Conservation (phyloP, 2,329 filamentous ascomycete species). For the Nothopassalora personata region DNA sequence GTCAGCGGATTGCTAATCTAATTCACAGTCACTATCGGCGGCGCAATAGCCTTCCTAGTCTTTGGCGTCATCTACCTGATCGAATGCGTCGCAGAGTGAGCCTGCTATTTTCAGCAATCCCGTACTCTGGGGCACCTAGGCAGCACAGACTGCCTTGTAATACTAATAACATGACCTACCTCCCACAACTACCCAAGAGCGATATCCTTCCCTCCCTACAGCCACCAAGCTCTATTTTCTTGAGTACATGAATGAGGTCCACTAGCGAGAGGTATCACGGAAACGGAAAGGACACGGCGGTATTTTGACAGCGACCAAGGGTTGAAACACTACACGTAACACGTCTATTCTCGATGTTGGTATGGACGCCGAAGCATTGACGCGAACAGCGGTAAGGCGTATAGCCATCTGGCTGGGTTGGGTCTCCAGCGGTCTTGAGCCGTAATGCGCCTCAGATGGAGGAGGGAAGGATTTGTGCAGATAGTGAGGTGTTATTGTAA, state of each 20-base stretch:
- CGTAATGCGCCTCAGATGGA: not conserved
- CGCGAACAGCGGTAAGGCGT: too few species aligned
- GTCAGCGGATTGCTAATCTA: not conserved
- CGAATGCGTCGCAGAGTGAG: constrained; percentile 46
- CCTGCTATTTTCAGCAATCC: not conserved
- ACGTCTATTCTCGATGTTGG: not conserved
- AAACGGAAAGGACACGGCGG: not conserved
- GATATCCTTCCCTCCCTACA: not conserved
- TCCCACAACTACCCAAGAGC: not conserved
- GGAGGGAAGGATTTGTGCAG: not conserved
- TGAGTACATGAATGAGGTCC: not conserved
- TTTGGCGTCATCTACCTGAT: constrained; percentile 90
- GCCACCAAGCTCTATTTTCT: not conserved
- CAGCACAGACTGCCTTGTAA: too few species aligned
- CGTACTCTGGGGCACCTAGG: too few species aligned
- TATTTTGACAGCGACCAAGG: not conserved
- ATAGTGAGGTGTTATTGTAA: not conserved
- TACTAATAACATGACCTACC: not conserved
- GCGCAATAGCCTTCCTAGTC: constrained; percentile 79
- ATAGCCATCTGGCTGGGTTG: not conserved
- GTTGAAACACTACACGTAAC: not conserved
- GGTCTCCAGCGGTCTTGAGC: not conserved
- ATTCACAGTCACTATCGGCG: constrained; percentile 75
- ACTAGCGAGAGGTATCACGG: not conserved
- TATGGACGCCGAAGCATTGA: too few species aligned